A percentile compares a stretch with the other conserved stretches of the same genome.
Evolutionary conservation across 2,329 filamentous ascomycete species (phyloP).

Genomic region (Fusarium domesticum): DNA sequence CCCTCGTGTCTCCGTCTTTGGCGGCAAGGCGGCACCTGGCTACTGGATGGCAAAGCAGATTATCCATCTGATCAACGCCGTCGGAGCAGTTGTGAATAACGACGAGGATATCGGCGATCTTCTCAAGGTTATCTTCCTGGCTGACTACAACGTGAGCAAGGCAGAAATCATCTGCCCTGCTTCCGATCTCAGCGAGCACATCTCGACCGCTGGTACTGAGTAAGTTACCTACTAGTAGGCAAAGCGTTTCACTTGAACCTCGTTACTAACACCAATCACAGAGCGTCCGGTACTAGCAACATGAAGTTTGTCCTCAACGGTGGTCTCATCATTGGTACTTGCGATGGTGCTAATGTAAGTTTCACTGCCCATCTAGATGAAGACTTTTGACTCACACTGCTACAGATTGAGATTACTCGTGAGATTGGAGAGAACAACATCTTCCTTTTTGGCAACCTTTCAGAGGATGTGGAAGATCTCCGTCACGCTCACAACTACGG

Average conservation of each 20-base stretch:
- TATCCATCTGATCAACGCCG: conserved; percentile 93
- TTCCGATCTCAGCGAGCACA: conserved; percentile 96
- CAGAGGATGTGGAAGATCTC: conserved; percentile 94
- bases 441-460: conserved; percentile 94
- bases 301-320: conserved; percentile 99
- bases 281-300: conserved; percentile 83
- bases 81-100: conserved; percentile 85
- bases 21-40: conserved; percentile 93
- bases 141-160: conserved; percentile 99
- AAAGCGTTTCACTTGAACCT: neutral
- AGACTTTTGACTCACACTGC: conserved; percentile 5
- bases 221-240: conserved; percentile 36
- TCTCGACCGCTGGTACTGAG: conserved; percentile 96
- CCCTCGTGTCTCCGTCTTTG: conserved; percentile 91
- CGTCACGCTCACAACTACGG: conserved; percentile 87
- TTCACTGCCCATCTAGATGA: neutral
- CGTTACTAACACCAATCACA: conserved; percentile 24
- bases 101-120: conserved; percentile 89
- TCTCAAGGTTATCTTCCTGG: conserved; percentile 94
- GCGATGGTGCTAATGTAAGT: conserved; percentile 92
- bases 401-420: conserved; percentile 87
- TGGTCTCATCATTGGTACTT: conserved; percentile 95
- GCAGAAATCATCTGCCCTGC: conserved; percentile 94
- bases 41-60: conserved; percentile 99
- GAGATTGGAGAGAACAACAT: conserved; percentile 97